A percentile compares a stretch with the other conserved stretches of the same genome.
Conservation (phyloP, 2,329 filamentous ascomycete species). For the Drechslerella stenobrocha region DNA sequence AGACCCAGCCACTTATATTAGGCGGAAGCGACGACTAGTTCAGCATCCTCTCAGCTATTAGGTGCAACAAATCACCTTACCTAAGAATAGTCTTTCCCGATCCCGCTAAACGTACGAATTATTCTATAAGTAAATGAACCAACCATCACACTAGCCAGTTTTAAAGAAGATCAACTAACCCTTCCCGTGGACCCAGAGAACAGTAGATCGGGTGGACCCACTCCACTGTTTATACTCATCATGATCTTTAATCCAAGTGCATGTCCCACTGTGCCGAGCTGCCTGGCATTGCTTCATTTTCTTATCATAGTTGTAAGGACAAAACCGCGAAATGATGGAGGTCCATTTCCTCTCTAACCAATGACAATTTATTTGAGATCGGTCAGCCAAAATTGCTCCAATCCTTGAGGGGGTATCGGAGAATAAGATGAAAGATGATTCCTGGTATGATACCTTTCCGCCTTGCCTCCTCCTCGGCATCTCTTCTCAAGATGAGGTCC, state of each 20-base stretch:
- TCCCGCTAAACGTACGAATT: slow-evolving; percentile 27
- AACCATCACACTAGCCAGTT: neutral
- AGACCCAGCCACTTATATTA: slow-evolving; percentile 18
- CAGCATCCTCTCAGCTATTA: neutral
- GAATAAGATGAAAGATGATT: too few relatives aligned
- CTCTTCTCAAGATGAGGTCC: neutral
- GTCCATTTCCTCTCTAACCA: slow-evolving; percentile 20
- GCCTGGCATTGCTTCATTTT: slow-evolving; percentile 17
- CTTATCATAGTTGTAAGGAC: slow-evolving; percentile 25
- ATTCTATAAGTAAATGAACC: neutral
- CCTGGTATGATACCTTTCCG: too few relatives aligned
- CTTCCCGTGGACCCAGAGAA: slow-evolving; percentile 36
- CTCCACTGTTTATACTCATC: slow-evolving; percentile 10
- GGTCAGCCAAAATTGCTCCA: too few relatives aligned
- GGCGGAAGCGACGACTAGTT: neutral
- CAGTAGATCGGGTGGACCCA: neutral
- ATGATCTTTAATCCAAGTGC: slow-evolving; percentile 12
- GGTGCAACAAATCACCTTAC: slow-evolving; percentile 4
- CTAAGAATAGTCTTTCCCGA: slow-evolving; percentile 48
- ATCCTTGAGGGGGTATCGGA: too few relatives aligned
- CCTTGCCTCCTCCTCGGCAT: slow-evolving; percentile 17
- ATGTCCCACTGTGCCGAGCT: slow-evolving; percentile 14
- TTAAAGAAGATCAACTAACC: too few relatives aligned
- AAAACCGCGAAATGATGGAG: slow-evolving; percentile 15
- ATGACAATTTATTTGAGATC: too few relatives aligned